Percentiles rank a stretch among this genome's conserved stretches.
Evolutionary conservation across 2,329 filamentous ascomycete species (phyloP).

Genomic region (Apiospora rasikravindrae): DNA sequence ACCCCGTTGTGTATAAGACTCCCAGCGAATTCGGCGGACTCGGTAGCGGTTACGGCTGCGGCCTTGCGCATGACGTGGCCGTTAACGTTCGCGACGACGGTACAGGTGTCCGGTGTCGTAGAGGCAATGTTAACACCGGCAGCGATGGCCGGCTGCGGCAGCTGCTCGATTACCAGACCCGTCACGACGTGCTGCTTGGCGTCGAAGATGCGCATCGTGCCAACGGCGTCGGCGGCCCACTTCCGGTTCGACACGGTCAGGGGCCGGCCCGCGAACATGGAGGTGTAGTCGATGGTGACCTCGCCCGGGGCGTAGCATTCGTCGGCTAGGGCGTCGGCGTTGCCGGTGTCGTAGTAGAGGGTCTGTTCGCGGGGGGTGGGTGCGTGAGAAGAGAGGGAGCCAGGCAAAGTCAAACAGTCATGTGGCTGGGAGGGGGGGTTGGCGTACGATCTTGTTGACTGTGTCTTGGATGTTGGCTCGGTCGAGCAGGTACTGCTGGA

Average conservation of each 20-base stretch:
- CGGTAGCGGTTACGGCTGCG: slow-evolving; percentile 13
- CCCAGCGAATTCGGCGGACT: not conserved
- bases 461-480: slow-evolving; percentile 40
- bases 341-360: slow-evolving; percentile 34
- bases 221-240: slow-evolving; percentile 29
- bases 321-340: slow-evolving; percentile 28
- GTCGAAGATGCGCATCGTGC: slow-evolving; percentile 29
- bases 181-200: slow-evolving; percentile 22
- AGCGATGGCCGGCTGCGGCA: slow-evolving; percentile 29
- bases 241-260: slow-evolving; percentile 26
- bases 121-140: no score
- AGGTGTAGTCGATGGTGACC: slow-evolving; percentile 38
- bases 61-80: slow-evolving; percentile 32
- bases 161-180: slow-evolving; percentile 31
- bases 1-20: not conserved
- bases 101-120: slow-evolving; percentile 32
- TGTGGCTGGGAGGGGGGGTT: not conserved
- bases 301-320: slow-evolving; percentile 35
- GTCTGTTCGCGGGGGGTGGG: slow-evolving; percentile 25
- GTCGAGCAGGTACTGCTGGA: slow-evolving; percentile 39
- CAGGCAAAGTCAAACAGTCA: no score
- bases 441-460: slow-evolving; percentile 33
- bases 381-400: no score
- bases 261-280: slow-evolving; percentile 35
- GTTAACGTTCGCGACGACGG: slow-evolving; percentile 29